A percentile compares a stretch with the other conserved stretches of the same genome.
Conservation (phyloP, 148 eudicot genomes). For the Heliamphora exappendiculata region DNA sequence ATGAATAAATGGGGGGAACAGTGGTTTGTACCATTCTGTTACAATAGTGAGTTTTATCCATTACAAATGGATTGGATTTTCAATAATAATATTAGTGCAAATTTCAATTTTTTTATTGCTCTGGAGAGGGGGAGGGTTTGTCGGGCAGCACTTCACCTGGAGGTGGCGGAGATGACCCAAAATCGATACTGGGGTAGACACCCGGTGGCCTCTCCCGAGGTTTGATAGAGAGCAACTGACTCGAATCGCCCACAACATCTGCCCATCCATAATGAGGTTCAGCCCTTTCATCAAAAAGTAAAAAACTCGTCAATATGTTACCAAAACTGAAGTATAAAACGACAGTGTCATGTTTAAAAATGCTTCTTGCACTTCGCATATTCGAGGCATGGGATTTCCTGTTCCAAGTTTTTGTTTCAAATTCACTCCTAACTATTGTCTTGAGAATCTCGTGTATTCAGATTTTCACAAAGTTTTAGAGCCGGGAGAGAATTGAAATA, state of each 20-base stretch:
- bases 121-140: conserved; percentile 19
- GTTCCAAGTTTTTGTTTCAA: no score
- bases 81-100: neutral
- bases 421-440: no score
- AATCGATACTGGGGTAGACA: conserved; percentile 57
- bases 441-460: no score
- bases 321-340: neutral
- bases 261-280: conserved; percentile 99
- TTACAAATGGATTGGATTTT: neutral
- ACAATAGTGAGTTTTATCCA: conserved; percentile 11
- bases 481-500: neutral
- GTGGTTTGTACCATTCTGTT: conserved; percentile 1
- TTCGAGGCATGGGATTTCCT: no score
- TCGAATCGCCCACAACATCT: conserved; percentile 92
- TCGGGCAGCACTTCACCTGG: conserved; percentile 31
- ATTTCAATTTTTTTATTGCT: neutral
- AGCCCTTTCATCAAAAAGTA: conserved; percentile 41
- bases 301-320: neutral
- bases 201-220: conserved; percentile 90
- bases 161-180: conserved; percentile 37
- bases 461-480: conserved; percentile 2
- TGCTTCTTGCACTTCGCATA: no score
- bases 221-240: conserved; percentile 69
- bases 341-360: no score
- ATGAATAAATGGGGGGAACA: neutral